A percentile compares a stretch with the other conserved stretches of the same genome.
phyloP scores from a whole-genome alignment of 768 basidiomycete species.

The Auricularia sp. region DNA sequence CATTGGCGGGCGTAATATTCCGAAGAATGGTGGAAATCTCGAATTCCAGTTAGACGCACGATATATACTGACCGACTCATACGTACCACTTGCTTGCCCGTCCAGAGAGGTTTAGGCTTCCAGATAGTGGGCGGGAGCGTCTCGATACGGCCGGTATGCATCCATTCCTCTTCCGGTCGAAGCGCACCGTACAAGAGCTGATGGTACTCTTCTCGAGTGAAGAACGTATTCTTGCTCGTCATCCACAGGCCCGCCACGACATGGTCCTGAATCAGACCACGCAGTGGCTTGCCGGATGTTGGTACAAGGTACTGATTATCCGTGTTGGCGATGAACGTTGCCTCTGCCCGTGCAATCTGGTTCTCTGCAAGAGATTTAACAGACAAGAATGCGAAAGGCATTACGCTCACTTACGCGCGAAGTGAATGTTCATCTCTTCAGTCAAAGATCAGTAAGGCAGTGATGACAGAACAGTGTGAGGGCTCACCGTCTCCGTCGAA shows the following conservation, averaged over 20 bases:
- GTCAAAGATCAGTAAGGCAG: slow-evolving; percentile 13
- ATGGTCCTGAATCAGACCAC: slow-evolving; percentile 97
- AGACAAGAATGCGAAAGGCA: neutral
- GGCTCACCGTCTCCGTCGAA: slow-evolving; percentile 82
- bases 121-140: slow-evolving; percentile 88
- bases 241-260: slow-evolving; percentile 99
- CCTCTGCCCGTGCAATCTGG: slow-evolving; percentile 89
- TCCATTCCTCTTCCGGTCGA: slow-evolving; percentile 70
- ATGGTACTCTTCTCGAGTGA: slow-evolving; percentile 90
- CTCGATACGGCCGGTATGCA: slow-evolving; percentile 48
- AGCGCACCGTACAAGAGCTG: slow-evolving; percentile 93
- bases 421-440: slow-evolving; percentile 98
- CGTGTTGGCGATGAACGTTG: slow-evolving; percentile 89
- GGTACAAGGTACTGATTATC: slow-evolving; percentile 99
- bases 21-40: slow-evolving; percentile 90
- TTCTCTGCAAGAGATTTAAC: slow-evolving; percentile 50
- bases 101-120: slow-evolving; percentile 89
- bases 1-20: slow-evolving; percentile 77
- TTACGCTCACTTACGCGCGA: slow-evolving; percentile 63
- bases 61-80: neutral
- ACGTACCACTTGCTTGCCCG: slow-evolving; percentile 91
- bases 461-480: slow-evolving; percentile 7
- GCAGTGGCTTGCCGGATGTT: slow-evolving; percentile 93
- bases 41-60: neutral
- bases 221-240: slow-evolving; percentile 92